Evolutionary conservation across 164 flowering plant species (phyloP), one percentile per base, ranked within the genome.

Genomic region (Liriodendron chinense): DNA sequence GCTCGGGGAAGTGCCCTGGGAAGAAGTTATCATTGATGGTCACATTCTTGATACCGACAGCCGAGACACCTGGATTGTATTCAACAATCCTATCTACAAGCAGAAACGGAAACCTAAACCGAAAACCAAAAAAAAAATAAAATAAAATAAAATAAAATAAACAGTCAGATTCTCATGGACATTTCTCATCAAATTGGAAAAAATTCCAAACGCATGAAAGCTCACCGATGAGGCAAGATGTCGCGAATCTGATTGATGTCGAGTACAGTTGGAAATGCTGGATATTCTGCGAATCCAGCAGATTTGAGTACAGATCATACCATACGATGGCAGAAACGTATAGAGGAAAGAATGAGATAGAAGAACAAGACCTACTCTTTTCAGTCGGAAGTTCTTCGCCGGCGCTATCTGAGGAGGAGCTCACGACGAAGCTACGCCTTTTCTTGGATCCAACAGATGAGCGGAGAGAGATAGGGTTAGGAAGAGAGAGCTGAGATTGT

Each of bases 1-100:
- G 91, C 84, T 92, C 98, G 0, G 99, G 99, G 77, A 96, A 96
- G 79, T 96, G 99, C 25, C 99, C 97, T 69, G 97, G 98, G 69
- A 96, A 96, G 80, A 96, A 96, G 82, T 91, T 90, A 72, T 96
- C 99, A 81, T 96, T 96, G 18, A 96, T 96, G 0, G 99, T 94
- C 21, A 96, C 99, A 82, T 96, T 94, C 88, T 96, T 96, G 47
- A 96, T 96, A 3, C 85, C 99, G 69, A 92, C 98, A 7, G 91
- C 99, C 0, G 99, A 96, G 34, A 92, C 96, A 22, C 97, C 97
- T 25, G 99, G 93, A 70, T 77, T 91, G 82, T 91, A 90, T 73
- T 94, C 97, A 65, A 96, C 80, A 80, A 93, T 97, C 87, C 98
- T 92, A 86, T 96, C 99, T 80, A 96, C 97, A 34, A 96, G 78